phyloP scores from a whole-genome alignment of 805 yeast species.

The Teunomyces cretensis region DNA sequence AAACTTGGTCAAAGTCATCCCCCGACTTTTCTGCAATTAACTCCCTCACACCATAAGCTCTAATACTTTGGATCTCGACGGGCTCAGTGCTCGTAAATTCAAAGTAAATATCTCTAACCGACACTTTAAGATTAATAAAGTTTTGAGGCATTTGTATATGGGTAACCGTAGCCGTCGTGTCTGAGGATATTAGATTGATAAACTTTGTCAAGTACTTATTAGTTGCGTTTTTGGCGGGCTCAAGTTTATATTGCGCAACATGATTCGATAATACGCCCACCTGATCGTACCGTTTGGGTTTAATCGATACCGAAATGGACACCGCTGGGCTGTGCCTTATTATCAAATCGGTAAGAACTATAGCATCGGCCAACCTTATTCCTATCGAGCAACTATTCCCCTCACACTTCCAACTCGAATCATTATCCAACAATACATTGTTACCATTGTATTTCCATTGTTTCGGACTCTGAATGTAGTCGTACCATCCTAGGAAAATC shows the following conservation, averaged over 20 bases:
- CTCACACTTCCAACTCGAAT: conserved; percentile 33
- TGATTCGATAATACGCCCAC: conserved; percentile 17
- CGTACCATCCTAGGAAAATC: conserved; percentile 41
- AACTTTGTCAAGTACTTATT: conserved; percentile 32
- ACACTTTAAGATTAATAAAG: conserved; percentile 31
- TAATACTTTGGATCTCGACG: conserved; percentile 12
- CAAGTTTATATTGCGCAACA: conserved; percentile 13
- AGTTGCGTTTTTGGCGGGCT: conserved; percentile 1
- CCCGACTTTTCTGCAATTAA: conserved; percentile 18
- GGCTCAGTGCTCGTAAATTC: conserved; percentile 15
- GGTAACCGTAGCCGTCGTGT: conserved; percentile 13
- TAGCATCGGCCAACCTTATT: conserved; percentile 28
- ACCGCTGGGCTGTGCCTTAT: conserved; percentile 23
- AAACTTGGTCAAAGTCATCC: background rate
- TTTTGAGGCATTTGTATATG: conserved; percentile 35
- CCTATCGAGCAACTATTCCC: conserved; percentile 33
- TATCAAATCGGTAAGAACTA: conserved; percentile 37
- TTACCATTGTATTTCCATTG: conserved; percentile 38
- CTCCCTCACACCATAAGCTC: conserved; percentile 33
- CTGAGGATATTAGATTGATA: conserved; percentile 22
- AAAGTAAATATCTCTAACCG: conserved; percentile 33
- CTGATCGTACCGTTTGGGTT: conserved; percentile 24
- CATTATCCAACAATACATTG: conserved; percentile 35
- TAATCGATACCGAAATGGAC: conserved; percentile 26
- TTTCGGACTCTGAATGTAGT: conserved; percentile 23